A percentile compares a stretch with the other conserved stretches of the same genome.
Conservation (phyloP, 371 early-diverging fungal species). For the Actinomortierella ambigua region DNA sequence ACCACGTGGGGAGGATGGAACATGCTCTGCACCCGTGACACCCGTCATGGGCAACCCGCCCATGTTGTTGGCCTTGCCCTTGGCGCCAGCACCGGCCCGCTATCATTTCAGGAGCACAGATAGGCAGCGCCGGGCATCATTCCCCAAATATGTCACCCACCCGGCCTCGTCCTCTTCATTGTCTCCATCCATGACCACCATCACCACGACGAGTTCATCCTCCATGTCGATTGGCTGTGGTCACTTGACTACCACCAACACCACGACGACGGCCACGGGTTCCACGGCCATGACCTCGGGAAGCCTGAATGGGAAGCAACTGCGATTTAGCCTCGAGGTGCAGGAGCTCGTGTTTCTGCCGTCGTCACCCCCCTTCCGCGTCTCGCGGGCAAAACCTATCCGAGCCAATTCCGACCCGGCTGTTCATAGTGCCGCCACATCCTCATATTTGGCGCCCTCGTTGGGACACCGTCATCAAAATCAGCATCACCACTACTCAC, state of each 20-base stretch:
- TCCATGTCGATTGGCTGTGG: constrained; percentile 6
- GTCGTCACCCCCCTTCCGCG: constrained; percentile 38
- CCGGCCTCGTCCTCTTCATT: constrained; percentile 10
- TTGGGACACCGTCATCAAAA: background rate
- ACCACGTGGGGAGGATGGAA: constrained; percentile 2
- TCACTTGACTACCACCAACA: background rate
- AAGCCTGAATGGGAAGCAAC: constrained; percentile 12
- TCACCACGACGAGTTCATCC: background rate
- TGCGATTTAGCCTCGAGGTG: constrained; percentile 42
- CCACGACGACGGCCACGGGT: background rate
- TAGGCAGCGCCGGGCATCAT: constrained; percentile 36
- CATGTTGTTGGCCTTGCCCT: constrained; percentile 13
- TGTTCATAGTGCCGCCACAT: constrained; percentile 17
- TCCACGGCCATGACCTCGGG: background rate
- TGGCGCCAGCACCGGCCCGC: constrained; percentile 19
- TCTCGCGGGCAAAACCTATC: constrained; percentile 38
- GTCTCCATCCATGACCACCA: constrained; percentile 9
- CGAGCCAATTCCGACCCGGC: constrained; percentile 40
- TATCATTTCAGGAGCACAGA: constrained; percentile 26
- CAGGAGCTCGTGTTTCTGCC: constrained; percentile 39
- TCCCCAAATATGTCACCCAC: constrained; percentile 36
- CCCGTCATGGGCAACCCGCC: constrained; percentile 2
- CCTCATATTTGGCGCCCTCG: constrained; percentile 31
- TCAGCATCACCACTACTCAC: background rate
- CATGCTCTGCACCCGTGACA: constrained; percentile 29